A percentile compares a stretch with the other conserved stretches of the same genome.
Conservation (phyloP, 305 asterid species). For the Solanum chacoense region DNA sequence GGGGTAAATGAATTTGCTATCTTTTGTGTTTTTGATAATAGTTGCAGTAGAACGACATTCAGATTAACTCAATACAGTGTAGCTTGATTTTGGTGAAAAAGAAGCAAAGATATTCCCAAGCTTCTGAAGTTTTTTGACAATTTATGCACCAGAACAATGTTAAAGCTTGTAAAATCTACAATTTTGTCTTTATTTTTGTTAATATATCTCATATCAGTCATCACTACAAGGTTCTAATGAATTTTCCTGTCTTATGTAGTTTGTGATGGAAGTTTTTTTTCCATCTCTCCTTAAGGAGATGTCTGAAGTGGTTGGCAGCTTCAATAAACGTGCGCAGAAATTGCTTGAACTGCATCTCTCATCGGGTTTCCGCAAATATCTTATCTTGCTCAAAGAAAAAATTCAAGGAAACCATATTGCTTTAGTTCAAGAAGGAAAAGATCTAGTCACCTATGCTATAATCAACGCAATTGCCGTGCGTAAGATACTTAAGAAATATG, state of each 20-base stretch:
- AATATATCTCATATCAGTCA: not conserved
- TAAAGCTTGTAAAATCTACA: not conserved
- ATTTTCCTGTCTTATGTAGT: constrained; percentile 27
- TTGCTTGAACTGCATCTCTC: constrained; percentile 67
- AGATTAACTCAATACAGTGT: not conserved
- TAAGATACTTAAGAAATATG: constrained; percentile 91
- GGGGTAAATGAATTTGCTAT: not conserved
- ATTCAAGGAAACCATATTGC: constrained; percentile 39
- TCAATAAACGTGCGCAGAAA: constrained; percentile 61
- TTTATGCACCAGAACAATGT: not conserved
- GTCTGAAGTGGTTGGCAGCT: constrained; percentile 85
- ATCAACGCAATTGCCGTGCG: constrained; percentile 86
- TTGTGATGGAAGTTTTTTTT: constrained; percentile 84
- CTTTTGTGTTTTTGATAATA: not conserved
- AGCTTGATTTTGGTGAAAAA: not conserved
- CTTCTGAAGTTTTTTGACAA: not conserved
- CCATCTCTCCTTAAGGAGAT: constrained; percentile 77
- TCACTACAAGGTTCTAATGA: not conserved
- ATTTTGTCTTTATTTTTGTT: not conserved
- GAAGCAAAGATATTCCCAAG: not conserved
- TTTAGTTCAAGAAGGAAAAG: constrained; percentile 66
- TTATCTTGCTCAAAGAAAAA: constrained; percentile 54
- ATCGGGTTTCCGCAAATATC: constrained; percentile 57
- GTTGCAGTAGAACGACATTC: not conserved
- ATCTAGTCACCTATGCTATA: constrained; percentile 67